Evolutionary conservation across 148 eudicot genomes (phyloP), one percentile per base, ranked within the genome.

Genomic region (Beta vulgaris): DNA sequence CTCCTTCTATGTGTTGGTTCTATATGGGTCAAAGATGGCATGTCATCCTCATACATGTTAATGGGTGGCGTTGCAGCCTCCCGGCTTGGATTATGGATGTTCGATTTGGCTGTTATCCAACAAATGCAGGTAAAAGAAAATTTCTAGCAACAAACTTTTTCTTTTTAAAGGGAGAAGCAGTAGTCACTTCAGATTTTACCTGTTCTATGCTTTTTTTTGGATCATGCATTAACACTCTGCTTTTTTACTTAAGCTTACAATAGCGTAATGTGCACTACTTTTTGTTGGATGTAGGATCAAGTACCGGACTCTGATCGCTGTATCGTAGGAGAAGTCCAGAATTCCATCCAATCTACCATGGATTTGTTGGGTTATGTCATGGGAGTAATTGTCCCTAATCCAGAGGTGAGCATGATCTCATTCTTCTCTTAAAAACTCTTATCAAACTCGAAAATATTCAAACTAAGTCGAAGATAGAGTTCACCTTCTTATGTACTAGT

Each of bases 71-170:
- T 94, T 69, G 95, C 96, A 49, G 82, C 75, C 23, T 94, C 98
- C 53, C 98, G 98, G 48, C 89, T 94, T 31, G 98, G 98, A 71
- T 84, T 94, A 25, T 94, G 98, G 98, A 87, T 91, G 93, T 94
- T 94, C 72, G 98, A 94, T 76, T 88, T 94, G 74, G 85, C 98
- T 10, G 98, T 91, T 77, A 86, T 91, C 73, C 98, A 91, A 69
- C 95, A 90, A 81, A 94, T 94, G 98, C 98, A 94, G 93, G 98
- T 89, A 48, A 13, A 8, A 53, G 35, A n/a, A 39, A 36, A 14
- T 53, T 40, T 29, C 31, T 0, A 11, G 32, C 60, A 46, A 35
- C 21, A 14, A 14, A 65, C 44, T 8, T 0, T 19, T 25, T 26
- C 16, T 40, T 25, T 4, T 54, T 43, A 51, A 16, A 14, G 26